Conservation (phyloP, 164 flowering plant genomes). For the Akebia trifoliata region DNA sequence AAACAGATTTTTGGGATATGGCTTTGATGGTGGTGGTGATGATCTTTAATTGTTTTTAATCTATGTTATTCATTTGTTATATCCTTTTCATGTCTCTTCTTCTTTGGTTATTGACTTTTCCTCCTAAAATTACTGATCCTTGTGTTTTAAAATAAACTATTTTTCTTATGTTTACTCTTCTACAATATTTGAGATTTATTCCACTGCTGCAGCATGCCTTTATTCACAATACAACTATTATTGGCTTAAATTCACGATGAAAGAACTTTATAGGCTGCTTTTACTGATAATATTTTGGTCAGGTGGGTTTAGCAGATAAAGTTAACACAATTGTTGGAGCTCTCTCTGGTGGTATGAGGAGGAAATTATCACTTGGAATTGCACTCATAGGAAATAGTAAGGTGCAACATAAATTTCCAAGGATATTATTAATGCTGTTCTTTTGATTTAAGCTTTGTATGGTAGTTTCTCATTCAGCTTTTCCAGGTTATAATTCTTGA, state of each 20-base stretch:
- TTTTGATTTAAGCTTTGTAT: constrained; percentile 1
- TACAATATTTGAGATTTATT: too few species aligned
- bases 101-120: too few species aligned
- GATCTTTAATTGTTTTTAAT: too few species aligned
- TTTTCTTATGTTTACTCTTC: too few species aligned
- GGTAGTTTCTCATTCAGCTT: constrained; percentile 5
- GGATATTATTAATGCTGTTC: background rate
- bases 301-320: constrained; percentile 96
- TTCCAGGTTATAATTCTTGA: constrained; percentile 87
- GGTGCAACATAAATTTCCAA: constrained; percentile 33
- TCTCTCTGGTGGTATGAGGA: constrained; percentile 98
- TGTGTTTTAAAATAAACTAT: too few species aligned
- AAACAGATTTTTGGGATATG: too few species aligned
- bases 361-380: constrained; percentile 92
- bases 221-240: too few species aligned
- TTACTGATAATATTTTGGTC: constrained; percentile 13
- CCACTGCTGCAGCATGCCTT: too few species aligned
- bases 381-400: constrained; percentile 94
- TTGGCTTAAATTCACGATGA: background rate
- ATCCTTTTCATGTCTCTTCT: too few species aligned
- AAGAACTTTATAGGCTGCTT: constrained; percentile 1
- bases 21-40: too few species aligned
- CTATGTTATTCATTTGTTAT: too few species aligned
- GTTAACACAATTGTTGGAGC: constrained; percentile 57
- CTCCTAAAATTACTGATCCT: too few species aligned